Conservation (phyloP, 1,284 basidiomycete genomes). For the Melanopsichium pennsylvanicum region DNA sequence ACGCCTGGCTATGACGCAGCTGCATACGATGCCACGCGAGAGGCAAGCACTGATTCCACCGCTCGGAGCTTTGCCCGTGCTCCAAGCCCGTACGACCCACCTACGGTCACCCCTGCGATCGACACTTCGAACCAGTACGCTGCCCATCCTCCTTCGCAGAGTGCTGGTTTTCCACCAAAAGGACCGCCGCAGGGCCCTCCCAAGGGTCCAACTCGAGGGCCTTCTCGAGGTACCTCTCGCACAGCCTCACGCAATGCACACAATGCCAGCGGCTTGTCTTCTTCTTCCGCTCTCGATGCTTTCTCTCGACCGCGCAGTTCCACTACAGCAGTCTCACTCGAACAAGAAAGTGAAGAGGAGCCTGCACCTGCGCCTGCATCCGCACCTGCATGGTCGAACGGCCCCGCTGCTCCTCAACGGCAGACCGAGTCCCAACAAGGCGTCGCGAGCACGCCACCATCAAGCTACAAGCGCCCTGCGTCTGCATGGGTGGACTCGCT, state of each 20-base stretch:
- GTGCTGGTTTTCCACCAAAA: constrained; percentile 10
- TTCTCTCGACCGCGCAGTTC: background rate
- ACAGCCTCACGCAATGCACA: constrained; percentile 31
- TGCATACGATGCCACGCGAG: background rate
- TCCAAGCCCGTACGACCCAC: constrained; percentile 33
- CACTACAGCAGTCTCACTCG: constrained; percentile 25
- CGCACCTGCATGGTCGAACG: constrained; percentile 6
- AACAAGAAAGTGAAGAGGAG: constrained; percentile 18
- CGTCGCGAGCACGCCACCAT: constrained; percentile 22
- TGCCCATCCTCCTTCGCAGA: constrained; percentile 3
- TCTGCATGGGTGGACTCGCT: constrained; percentile 39
- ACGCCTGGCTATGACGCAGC: constrained; percentile 4
- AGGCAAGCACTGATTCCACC: background rate
- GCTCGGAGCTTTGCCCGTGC: constrained; percentile 8
- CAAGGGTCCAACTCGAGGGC: constrained; percentile 31
- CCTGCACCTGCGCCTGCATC: too few relatives aligned
- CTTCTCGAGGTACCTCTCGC: constrained; percentile 38
- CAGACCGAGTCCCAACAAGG: constrained; percentile 2
- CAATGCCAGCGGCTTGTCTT: background rate
- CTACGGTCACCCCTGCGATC: constrained; percentile 6
- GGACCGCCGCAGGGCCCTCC: constrained; percentile 17
- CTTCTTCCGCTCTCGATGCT: constrained; percentile 4
- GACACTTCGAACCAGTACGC: constrained; percentile 3
- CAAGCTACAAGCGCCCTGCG: constrained; percentile 19
- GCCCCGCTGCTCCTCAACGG: constrained; percentile 3